Base-by-base conservation (phyloP, 805 yeast genomes). In the Cyberlindnera suaveolens region DNA sequence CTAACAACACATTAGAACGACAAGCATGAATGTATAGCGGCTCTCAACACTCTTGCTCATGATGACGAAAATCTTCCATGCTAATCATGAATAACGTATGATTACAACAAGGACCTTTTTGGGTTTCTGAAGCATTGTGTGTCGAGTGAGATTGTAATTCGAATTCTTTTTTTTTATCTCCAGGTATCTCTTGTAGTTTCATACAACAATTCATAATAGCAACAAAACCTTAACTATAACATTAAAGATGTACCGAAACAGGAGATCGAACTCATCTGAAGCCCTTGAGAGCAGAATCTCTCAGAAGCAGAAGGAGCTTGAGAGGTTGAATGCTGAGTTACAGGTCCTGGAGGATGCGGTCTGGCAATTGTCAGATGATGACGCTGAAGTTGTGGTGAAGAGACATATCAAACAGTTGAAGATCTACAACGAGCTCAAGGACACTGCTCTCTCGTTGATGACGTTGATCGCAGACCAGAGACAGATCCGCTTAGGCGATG, bases 391-490 rank as follows among this genome's bases (percentile, higher is more conserved):
- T 1, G 64, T 80, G 1, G 72, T 75, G n/a, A 65, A 68, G 34
- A 53, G 57, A 23, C 87, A 83, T 49, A 77, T 82, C 19, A 54
- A 58, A 23, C 67, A 68, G 40, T 60, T 82, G 33, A 77, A 78
- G 47, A 62, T 66, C 42, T 83, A 82, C 59, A 79, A 82, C 52
- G 86, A 80, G 46, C 60, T 83, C 19, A 73, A 76, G 52, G 89
- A 82, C 54, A 67, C 71, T 2, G 85, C 86, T 0, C 53, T 80
- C 41, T 70, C 74, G 6, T 56, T 83, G 47, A 72, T 79, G 10
- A 72, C 75, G 34, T 58, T 79, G 66, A 78, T 82, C 29, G 83
- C 86, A 1, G 78, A 76, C 40, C 82, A 78, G 46, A 67, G 77
- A 45, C 63, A 69, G 20, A 62, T 74, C 23, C 65, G 71, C 36